Evolutionary conservation across 2,329 filamentous ascomycete genomes (phyloP).

Genomic region (Phyllosticta citribraziliensis): DNA sequence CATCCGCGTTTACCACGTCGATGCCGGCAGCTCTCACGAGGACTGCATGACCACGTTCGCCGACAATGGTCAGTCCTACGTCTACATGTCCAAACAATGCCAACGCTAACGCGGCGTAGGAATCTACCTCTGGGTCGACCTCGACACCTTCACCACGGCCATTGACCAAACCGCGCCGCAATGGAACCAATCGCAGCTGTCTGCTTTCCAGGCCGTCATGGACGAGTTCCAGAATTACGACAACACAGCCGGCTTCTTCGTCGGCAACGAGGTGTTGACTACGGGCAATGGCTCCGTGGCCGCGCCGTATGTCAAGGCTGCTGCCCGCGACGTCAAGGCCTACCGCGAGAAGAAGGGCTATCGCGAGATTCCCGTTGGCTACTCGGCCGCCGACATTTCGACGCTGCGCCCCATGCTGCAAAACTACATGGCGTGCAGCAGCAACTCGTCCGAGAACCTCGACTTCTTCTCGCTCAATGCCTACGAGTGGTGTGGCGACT

Average conservation of each 20-base stretch:
- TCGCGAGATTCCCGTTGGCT: conserved; percentile 73
- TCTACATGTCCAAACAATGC: no score
- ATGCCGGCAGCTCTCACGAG: conserved; percentile 58
- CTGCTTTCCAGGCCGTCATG: conserved; percentile 60
- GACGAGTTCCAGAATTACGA: conserved; percentile 68
- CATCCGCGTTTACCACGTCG: conserved; percentile 83
- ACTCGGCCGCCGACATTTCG: conserved; percentile 78
- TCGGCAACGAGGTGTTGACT: conserved; percentile 79
- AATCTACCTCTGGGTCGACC: conserved; percentile 76
- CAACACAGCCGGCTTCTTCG: conserved; percentile 74
- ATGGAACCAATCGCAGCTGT: conserved; percentile 65
- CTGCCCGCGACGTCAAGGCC: conserved; percentile 70
- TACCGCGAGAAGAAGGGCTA: conserved; percentile 69
- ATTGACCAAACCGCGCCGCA: conserved; percentile 53
- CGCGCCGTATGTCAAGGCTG: conserved; percentile 76
- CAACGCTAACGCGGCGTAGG: no score
- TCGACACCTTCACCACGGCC: conserved; percentile 61
- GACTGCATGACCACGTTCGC: conserved; percentile 74
- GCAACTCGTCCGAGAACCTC: conserved; percentile 53
- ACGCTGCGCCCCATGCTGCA: conserved; percentile 55
- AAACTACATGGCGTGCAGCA: conserved; percentile 70
- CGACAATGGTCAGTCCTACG: conserved; percentile 45
- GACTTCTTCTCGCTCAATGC: conserved; percentile 84
- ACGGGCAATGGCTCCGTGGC: conserved; percentile 46
- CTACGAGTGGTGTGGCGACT: conserved; percentile 52